Evolutionary conservation across 108 stramenopile species (phyloP).

Genomic region (Skeletonema tropicum): DNA sequence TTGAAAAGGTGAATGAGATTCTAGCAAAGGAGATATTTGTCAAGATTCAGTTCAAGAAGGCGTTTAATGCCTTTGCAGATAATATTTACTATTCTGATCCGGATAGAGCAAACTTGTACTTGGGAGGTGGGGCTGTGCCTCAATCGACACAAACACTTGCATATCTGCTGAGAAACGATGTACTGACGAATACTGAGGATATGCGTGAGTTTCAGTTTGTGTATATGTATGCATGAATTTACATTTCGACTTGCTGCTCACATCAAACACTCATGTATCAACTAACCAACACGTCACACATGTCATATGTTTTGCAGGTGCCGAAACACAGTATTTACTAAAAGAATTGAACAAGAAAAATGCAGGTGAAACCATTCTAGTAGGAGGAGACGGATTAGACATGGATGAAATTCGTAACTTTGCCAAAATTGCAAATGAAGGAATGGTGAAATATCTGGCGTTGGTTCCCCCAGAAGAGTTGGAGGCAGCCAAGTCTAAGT

Average conservation of each 20-base stretch:
- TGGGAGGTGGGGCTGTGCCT: constrained; percentile 82
- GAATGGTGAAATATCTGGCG: constrained; percentile 74
- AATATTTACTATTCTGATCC: constrained; percentile 90
- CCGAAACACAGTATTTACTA: constrained; percentile 69
- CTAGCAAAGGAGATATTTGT: constrained; percentile 61
- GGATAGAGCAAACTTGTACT: constrained; percentile 81
- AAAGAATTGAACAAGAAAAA: constrained; percentile 30
- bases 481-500: constrained; percentile 33
- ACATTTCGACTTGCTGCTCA: not conserved
- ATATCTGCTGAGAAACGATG: constrained; percentile 81
- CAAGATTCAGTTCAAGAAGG: constrained; percentile 74
- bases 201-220: constrained; percentile 26
- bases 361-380: constrained; percentile 1
- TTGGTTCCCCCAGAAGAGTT: constrained; percentile 77
- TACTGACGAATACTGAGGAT: constrained; percentile 77
- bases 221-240: not conserved
- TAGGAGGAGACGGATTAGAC: constrained; percentile 32
- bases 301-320: constrained; percentile 3
- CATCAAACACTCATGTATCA: not conserved
- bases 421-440: constrained; percentile 33
- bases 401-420: constrained; percentile 56
- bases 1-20: constrained; percentile 46
- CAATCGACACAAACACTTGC: constrained; percentile 73
- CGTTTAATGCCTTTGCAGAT: constrained; percentile 85
- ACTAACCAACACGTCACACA: not conserved